These are phyloP conservation scores for Radiomyces spectabilis DNA, from an alignment of 192 early-diverging fungal genomes.

Conservation along the genomic window DNA sequence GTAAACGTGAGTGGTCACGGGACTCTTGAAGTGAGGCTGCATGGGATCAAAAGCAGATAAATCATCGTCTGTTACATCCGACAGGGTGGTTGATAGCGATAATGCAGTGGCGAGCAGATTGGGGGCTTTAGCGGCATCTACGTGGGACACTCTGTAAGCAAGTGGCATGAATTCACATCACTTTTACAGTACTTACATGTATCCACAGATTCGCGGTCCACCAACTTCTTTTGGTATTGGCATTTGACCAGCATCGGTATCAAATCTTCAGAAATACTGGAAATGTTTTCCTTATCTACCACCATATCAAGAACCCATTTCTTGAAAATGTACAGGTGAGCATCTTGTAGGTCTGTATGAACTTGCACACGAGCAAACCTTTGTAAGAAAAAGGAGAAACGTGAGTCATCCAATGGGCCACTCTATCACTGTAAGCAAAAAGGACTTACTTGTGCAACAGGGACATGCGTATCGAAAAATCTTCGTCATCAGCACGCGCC, in stretches of 20 bases:
- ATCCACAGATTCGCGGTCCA: slow-evolving; percentile 55
- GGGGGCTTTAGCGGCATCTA: slow-evolving; percentile 15
- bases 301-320: slow-evolving; percentile 89
- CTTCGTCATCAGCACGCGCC: slow-evolving; percentile 42
- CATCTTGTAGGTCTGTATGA: slow-evolving; percentile 77
- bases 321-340: slow-evolving; percentile 90
- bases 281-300: slow-evolving; percentile 50
- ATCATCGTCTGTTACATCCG: slow-evolving; percentile 34
- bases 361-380: slow-evolving; percentile 79
- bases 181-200: slow-evolving; percentile 38
- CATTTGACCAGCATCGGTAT: slow-evolving; percentile 80
- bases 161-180: background rate
- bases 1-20: slow-evolving; percentile 46
- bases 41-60: slow-evolving; percentile 25
- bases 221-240: slow-evolving; percentile 71
- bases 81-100: slow-evolving; percentile 25
- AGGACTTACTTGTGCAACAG: slow-evolving; percentile 36
- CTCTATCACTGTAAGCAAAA: too few relatives aligned
- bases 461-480: slow-evolving; percentile 48
- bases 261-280: slow-evolving; percentile 77
- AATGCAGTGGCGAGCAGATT: slow-evolving; percentile 25
- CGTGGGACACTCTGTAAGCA: background rate
- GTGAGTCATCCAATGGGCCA: too few relatives aligned
- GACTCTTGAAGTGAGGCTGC: slow-evolving; percentile 17
- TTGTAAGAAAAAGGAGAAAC: slow-evolving; percentile 36